A percentile compares a stretch with the other conserved stretches of the same genome.
phyloP scores from a whole-genome alignment of 176 grass and related monocot species.

The Avena sativa region DNA sequence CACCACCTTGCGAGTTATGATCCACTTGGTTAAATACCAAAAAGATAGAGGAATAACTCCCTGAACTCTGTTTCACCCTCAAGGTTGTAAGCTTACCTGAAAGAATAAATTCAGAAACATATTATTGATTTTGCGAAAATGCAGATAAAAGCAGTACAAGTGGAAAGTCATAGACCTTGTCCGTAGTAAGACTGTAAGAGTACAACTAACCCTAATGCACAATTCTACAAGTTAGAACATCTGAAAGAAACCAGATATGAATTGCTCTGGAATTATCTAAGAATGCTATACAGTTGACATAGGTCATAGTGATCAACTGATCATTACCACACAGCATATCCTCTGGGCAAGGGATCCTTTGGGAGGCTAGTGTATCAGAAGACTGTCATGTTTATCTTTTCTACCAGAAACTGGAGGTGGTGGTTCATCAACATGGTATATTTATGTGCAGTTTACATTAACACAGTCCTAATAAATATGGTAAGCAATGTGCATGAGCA shows the following conservation, averaged over 20 bases:
- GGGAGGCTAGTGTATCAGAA: not conserved
- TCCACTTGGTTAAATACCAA: constrained; percentile 44
- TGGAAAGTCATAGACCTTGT: not conserved
- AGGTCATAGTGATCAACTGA: not conserved
- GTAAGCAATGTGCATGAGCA: not conserved
- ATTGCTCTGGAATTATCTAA: not conserved
- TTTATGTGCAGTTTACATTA: not conserved
- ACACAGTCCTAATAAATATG: not conserved
- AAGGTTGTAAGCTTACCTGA: constrained; percentile 87
- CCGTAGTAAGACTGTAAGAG: not conserved
- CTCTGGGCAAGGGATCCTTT: not conserved
- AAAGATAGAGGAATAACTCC: constrained; percentile 70
- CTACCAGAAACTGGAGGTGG: not conserved
- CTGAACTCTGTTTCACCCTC: constrained; percentile 76
- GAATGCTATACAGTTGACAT: constrained; percentile 12
- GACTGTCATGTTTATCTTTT: not conserved
- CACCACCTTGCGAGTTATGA: constrained; percentile 44
- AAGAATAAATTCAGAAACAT: constrained; percentile 44
- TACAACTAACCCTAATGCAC: not conserved
- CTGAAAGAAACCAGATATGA: constrained; percentile 19
- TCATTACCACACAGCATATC: constrained; percentile 19
- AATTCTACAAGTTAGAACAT: constrained; percentile 7
- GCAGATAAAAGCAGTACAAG: constrained; percentile 29
- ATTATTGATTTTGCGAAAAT: constrained; percentile 29
- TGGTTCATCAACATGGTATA: not conserved